These are phyloP conservation scores for Tolypocladium tundrense DNA, from an alignment of 2,329 filamentous ascomycete genomes.

Conservation along the genomic window DNA sequence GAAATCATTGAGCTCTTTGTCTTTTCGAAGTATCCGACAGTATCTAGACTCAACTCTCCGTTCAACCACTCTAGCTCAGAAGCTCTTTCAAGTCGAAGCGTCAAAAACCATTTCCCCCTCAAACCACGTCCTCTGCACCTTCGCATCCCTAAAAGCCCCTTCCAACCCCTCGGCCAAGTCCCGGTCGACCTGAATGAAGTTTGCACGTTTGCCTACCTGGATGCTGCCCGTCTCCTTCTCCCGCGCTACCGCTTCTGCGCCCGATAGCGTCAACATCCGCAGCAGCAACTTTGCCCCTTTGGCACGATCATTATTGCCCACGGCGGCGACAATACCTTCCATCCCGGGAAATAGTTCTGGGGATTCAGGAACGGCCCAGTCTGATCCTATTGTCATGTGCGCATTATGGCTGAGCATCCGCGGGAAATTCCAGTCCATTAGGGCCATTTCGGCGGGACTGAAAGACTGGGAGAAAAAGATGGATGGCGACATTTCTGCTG, in stretches of 20 bases:
- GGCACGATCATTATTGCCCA: not conserved
- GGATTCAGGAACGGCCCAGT: slow-evolving; percentile 1
- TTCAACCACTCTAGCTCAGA: too few species aligned
- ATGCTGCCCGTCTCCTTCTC: slow-evolving; percentile 1
- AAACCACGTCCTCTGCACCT: not conserved
- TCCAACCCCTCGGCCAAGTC: not conserved
- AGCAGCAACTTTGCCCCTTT: not conserved
- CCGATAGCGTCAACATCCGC: not conserved
- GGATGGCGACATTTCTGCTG: slow-evolving; percentile 1
- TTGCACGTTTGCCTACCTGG: not conserved
- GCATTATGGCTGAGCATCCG: not conserved
- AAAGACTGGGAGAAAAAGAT: slow-evolving; percentile 1
- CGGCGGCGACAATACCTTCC: not conserved
- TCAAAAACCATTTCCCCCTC: not conserved
- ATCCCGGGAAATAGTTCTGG: not conserved
- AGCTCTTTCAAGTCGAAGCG: not conserved
- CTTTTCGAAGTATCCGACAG: too few species aligned
- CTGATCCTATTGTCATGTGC: slow-evolving; percentile 1
- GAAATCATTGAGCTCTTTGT: too few species aligned
- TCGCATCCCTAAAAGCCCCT: not conserved
- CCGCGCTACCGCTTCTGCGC: not conserved
- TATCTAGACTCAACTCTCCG: too few species aligned
- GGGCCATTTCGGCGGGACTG: not conserved
- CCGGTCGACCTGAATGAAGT: not conserved
- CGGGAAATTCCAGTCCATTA: not conserved